These are phyloP conservation scores for Tephrocybe rancida DNA, from an alignment of 768 basidiomycete genomes.

Conservation along the genomic window DNA sequence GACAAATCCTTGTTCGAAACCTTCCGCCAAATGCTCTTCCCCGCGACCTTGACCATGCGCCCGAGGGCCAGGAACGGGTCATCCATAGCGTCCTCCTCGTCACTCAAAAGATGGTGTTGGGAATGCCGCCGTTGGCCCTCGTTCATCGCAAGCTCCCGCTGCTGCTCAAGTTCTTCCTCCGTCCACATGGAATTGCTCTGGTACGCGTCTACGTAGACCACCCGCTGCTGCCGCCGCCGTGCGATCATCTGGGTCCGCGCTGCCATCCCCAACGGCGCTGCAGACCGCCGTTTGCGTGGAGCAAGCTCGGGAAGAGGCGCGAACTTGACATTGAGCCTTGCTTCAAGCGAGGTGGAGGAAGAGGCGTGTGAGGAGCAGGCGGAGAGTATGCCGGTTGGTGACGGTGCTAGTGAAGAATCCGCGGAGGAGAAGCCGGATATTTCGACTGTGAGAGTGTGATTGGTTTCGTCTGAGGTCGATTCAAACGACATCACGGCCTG, in stretches of 20 bases:
- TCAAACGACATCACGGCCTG: conserved; percentile 12
- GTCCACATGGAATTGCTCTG: conserved; percentile 35
- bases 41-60: conserved; percentile 51
- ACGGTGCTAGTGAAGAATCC: conserved; percentile 13
- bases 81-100: conserved; percentile 30
- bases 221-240: conserved; percentile 26
- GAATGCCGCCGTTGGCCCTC: conserved; percentile 20
- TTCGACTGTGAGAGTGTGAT: conserved; percentile 11
- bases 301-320: conserved; percentile 60
- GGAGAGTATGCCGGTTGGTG: conserved; percentile 46
- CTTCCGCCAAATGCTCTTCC: conserved; percentile 53
- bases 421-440: conserved; percentile 12
- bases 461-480: conserved; percentile 13
- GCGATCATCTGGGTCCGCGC: conserved; percentile 44
- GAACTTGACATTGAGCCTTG: conserved; percentile 48
- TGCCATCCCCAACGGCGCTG: conserved; percentile 56
- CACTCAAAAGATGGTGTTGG: conserved; percentile 16
- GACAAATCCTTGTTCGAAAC: conserved; percentile 40
- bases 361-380: conserved; percentile 39
- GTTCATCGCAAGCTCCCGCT: conserved; percentile 23
- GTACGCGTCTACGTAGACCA: conserved; percentile 1
- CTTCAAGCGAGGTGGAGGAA: conserved; percentile 34
- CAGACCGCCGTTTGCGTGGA: conserved; percentile 49
- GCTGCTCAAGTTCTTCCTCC: conserved; percentile 38
- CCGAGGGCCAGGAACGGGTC: conserved; percentile 54